Evolutionary conservation across 805 yeast genomes (phyloP), one percentile per base, ranked within the genome.

Genomic region (Brettanomyces naardenensis): DNA sequence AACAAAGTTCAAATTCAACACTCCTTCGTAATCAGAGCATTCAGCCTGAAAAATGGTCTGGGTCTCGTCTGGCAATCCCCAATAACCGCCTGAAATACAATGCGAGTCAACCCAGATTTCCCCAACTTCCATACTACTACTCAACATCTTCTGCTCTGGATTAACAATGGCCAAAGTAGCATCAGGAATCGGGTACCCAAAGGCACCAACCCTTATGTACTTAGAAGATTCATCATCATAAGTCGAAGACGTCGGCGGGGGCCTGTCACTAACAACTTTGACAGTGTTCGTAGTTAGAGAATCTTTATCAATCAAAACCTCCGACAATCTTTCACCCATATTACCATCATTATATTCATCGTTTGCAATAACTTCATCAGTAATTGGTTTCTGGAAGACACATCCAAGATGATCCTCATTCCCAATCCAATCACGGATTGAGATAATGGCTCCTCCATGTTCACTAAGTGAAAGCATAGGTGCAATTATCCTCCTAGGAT

Each of bases 31-130:
- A 44, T 81, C 89, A 28, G 75, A 65, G 51, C 95, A 84, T 44
- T 76, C 73, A 0, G 95, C 95, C 50, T 82, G 92, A 59, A 87
- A 87, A 2, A 86, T 80, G 43, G 68, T 71, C 41, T 75, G 78
- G 0, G 94, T 82, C 31, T 83, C 86, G 36, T 63, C 75, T 19
- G 61, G 78, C 15, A 73, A 57, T 1, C 78, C 89, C 80, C 88
- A 87, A 52, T 83, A 85, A 0, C 95, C 95, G 13, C 95, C 96
- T 2, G 95, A 80, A 5, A 92, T 61, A 43, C 94, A 83, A 2
- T 90, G 90, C 31, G 94, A 81, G 51, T 89, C 96, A n/a, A 92
- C 84, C 97, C 97, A 92, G 25, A 92, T 80, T 58, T 92, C 99
- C 20, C 98, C 98, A 13, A 92, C 85, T 44, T 82, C 86, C 51